Evolutionary conservation across 768 basidiomycete species (phyloP).

Genomic region (Roridomyces roridus): DNA sequence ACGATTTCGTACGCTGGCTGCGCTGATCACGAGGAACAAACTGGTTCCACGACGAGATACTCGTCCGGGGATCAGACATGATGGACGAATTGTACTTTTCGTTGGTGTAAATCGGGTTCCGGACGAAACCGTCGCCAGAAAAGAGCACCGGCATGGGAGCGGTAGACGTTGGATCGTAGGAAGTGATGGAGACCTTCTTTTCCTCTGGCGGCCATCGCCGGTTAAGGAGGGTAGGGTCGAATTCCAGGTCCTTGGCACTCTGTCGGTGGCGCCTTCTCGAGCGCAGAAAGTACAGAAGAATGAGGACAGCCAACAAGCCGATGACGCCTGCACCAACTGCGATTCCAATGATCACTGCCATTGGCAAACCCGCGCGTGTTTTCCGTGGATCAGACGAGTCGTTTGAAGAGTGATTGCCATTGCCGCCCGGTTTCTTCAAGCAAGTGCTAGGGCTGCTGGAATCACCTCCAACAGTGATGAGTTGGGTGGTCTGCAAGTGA

Average conservation of each 20-base stretch:
- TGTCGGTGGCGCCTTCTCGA: constrained; percentile 41
- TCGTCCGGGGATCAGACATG: constrained; percentile 29
- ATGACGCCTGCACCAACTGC: constrained; percentile 48
- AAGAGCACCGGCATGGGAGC: constrained; percentile 8
- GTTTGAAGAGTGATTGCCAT: neutral
- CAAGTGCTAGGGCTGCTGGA: constrained; percentile 6
- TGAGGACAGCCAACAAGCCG: constrained; percentile 44
- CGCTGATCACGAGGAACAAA: constrained; percentile 16
- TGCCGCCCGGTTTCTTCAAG: neutral
- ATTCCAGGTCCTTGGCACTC: constrained; percentile 19
- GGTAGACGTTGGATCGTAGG: constrained; percentile 1
- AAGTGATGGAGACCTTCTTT: constrained; percentile 10
- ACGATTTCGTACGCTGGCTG: neutral
- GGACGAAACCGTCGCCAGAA: constrained; percentile 26
- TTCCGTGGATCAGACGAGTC: neutral
- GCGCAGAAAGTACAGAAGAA: constrained; percentile 50
- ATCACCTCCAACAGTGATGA: constrained; percentile 46
- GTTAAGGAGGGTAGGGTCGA: constrained; percentile 34
- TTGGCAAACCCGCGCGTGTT: constrained; percentile 28
- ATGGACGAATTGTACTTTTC: constrained; percentile 36
- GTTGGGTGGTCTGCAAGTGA: constrained; percentile 45
- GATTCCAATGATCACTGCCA: constrained; percentile 52
- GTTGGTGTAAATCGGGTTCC: constrained; percentile 43
- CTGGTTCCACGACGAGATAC: constrained; percentile 43
- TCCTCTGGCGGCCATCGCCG: constrained; percentile 17